Base-by-base conservation (phyloP, 2,329 filamentous ascomycete species). In the Aspergillus quadricinctus region DNA sequence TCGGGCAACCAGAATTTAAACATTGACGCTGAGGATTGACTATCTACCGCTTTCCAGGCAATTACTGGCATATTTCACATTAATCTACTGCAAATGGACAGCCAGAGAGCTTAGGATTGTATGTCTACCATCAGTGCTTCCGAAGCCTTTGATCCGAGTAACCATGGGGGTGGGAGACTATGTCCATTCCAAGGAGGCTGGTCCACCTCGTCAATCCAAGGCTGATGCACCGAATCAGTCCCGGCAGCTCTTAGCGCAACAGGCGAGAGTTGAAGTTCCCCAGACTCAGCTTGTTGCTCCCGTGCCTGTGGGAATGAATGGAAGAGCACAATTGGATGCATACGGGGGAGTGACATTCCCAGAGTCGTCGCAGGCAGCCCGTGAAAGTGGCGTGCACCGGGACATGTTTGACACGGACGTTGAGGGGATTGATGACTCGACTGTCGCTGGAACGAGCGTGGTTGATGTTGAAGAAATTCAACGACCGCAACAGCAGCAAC, bases 331-430 rank as follows among this genome's bases (percentile, higher is more conserved):
- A n/a, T 53, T 61, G 37, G 59, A 57, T 9, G 58, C 60, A 17
- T 61, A 61, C 28, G 60, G 59, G 53, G 56, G 61, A 52, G 54
- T 59, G 43, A 56, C 57, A 21, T 58, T 61, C 35, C 56, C 62
- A 35, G 61, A 61, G 17, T 53, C 58, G 46, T 58, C 63, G 52
- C 61, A 63, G 35, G 57, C 52, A 23, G 49, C 55, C 31, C 51
- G 53, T 29, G 59, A 62, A 41, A 60, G 61, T 52, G 57, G 49
- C 50, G 54, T 46, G 19, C 64, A 66, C 28, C 64, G 64, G 31
- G 73, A 76, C 57, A 64, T 69, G 57, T 77, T 77, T 58, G 75
- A 77, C 57, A 77, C 75, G 4, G 75, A 77, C 58, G 72, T 76
- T 8, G 75, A 77, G 56, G 74, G 69, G 10, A 63, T 76, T 9